A percentile compares a stretch with the other conserved stretches of the same genome.
phyloP scores from a whole-genome alignment of 257 asterid genomes.

The Solanum chiquidenum region DNA sequence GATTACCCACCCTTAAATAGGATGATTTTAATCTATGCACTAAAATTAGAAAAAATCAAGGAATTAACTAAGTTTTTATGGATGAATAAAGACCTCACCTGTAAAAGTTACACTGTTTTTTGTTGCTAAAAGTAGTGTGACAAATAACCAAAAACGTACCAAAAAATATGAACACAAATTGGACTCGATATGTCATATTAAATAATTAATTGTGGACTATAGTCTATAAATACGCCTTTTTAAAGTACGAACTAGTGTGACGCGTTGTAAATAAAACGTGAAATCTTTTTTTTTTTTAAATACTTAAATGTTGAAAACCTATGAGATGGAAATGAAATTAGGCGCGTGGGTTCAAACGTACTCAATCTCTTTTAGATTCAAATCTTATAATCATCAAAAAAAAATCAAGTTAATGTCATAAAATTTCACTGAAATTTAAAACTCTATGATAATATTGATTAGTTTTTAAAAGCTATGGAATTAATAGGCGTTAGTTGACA shows the following conservation, averaged over 20 bases:
- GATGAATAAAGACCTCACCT: not conserved
- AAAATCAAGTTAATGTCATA: not conserved
- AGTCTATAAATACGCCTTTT: not conserved
- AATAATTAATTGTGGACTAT: not conserved
- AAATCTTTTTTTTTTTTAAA: too few relatives aligned
- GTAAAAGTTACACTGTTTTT: not conserved
- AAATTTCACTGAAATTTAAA: too few relatives aligned
- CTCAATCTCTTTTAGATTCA: too few relatives aligned
- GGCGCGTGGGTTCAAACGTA: too few relatives aligned
- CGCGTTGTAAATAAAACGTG: not conserved
- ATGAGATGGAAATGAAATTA: not conserved
- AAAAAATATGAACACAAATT: not conserved
- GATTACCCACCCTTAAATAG: not conserved
- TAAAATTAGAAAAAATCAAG: not conserved
- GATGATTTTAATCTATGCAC: not conserved
- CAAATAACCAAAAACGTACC: not conserved
- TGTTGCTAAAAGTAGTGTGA: not conserved
- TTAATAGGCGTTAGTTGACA: not conserved
- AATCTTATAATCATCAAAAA: too few relatives aligned
- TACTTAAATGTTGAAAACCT: too few relatives aligned
- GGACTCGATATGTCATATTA: not conserved
- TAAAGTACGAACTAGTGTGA: not conserved
- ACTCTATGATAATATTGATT: too few relatives aligned
- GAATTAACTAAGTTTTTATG: not conserved
- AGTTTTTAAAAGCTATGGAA: not conserved